These are phyloP conservation scores for Amaranthus tricolor DNA, from an alignment of 179 eudicot genomes.

Conservation along the genomic window DNA sequence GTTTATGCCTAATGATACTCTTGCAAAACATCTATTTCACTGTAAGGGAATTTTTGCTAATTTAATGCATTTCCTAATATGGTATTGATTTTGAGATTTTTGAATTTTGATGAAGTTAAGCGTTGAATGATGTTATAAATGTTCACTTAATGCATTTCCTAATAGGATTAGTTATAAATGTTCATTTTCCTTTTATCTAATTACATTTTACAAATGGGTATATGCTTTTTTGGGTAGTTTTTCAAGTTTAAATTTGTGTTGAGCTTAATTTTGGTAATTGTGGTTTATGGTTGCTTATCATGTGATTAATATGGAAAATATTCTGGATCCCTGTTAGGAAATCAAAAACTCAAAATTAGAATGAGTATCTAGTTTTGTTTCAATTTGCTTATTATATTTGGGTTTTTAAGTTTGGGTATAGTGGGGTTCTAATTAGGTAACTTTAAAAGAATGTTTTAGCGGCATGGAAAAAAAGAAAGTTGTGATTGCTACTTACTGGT, in stretches of 20 bases:
- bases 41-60: constrained; percentile 37
- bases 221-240: background rate
- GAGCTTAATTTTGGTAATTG: background rate
- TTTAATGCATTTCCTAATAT: too few species aligned
- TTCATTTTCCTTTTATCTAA: background rate
- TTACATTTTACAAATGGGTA: too few species aligned
- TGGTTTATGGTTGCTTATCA: background rate
- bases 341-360: background rate
- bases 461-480: constrained; percentile 7
- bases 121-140: too few species aligned
- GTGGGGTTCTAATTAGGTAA: background rate
- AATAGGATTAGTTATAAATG: too few species aligned
- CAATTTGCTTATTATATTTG: background rate
- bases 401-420: constrained; percentile 6
- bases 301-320: background rate
- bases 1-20: constrained; percentile 85
- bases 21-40: constrained; percentile 88
- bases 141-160: too few species aligned
- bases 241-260: background rate
- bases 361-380: background rate
- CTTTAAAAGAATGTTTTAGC: background rate
- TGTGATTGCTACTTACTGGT: constrained; percentile 1
- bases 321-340: background rate
- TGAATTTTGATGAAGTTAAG: too few species aligned
- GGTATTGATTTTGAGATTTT: too few species aligned